Evolutionary conservation across 768 basidiomycete species (phyloP).

Genomic region (Rhizopogon vulgaris): DNA sequence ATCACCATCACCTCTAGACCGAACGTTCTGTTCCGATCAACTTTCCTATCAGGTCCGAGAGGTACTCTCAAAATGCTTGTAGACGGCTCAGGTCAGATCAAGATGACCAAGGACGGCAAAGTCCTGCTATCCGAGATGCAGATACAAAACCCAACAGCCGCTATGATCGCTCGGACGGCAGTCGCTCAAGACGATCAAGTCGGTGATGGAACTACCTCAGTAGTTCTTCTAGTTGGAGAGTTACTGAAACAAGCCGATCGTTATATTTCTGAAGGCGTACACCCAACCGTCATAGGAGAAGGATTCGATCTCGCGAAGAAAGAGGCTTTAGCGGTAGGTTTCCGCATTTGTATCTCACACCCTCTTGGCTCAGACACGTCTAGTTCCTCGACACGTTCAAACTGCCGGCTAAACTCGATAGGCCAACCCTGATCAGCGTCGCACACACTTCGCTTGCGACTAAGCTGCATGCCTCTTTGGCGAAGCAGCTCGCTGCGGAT

Average conservation of each 20-base stretch:
- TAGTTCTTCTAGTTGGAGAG: conserved; percentile 93
- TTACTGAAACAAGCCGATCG: conserved; percentile 96
- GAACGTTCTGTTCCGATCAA: conserved; percentile 17
- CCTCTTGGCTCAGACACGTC: conserved; percentile 16
- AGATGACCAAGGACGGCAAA: conserved; percentile 99
- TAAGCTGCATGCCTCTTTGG: conserved; percentile 77
- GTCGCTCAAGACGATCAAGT: conserved; percentile 99
- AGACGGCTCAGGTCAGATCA: conserved; percentile 96
- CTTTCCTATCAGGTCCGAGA: conserved; percentile 66
- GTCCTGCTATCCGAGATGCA: conserved; percentile 99
- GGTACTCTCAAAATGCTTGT: conserved; percentile 99
- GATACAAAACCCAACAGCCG: conserved; percentile 98
- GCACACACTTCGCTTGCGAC: conserved; percentile 95
- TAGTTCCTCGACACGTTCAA: conserved; percentile 95
- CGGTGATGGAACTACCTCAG: conserved; percentile 97
- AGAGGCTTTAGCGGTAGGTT: conserved; percentile 76
- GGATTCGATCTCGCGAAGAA: conserved; percentile 98
- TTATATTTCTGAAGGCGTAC: conserved; percentile 96
- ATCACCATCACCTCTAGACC: conserved; percentile 16
- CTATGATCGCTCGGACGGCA: conserved; percentile 97
- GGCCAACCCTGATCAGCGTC: conserved; percentile 87
- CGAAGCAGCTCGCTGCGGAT: conserved; percentile 83
- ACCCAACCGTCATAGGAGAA: conserved; percentile 91
- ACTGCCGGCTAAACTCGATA: conserved; percentile 69
- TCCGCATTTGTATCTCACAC: conserved; percentile 12